These are phyloP conservation scores for Boletellus ananiceps DNA, from an alignment of 768 basidiomycete genomes.

Conservation along the genomic window DNA sequence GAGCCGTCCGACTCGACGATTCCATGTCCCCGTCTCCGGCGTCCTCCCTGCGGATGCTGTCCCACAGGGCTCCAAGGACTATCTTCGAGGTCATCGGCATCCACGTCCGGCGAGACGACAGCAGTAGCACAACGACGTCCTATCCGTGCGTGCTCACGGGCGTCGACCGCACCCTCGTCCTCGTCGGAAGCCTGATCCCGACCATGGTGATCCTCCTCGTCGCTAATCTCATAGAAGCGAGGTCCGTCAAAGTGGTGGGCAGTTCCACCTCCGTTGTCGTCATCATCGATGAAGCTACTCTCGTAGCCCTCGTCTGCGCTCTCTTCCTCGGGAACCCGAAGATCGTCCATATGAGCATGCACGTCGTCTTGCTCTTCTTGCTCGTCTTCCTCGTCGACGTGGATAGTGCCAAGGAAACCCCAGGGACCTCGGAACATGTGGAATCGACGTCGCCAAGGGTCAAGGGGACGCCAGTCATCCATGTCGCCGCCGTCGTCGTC, in stretches of 20 bases:
- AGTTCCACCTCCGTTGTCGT: slow-evolving; percentile 17
- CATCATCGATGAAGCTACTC: slow-evolving; percentile 56
- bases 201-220: slow-evolving; percentile 7
- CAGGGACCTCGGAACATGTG: slow-evolving; percentile 15
- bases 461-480: slow-evolving; percentile 16
- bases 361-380: slow-evolving; percentile 13
- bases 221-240: slow-evolving; percentile 25
- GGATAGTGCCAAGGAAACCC: slow-evolving; percentile 15
- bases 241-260: background rate
- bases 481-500: slow-evolving; percentile 29
- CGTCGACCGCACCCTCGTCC: background rate
- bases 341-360: background rate
- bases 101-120: slow-evolving; percentile 20
- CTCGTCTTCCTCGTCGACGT: slow-evolving; percentile 24
- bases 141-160: background rate
- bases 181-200: slow-evolving; percentile 14
- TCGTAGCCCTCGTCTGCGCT: slow-evolving; percentile 42
- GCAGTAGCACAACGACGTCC: background rate
- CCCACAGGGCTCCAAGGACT: background rate
- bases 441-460: slow-evolving; percentile 16
- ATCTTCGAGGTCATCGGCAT: slow-evolving; percentile 1
- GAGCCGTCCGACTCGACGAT: slow-evolving; percentile 22
- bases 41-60: background rate
- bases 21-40: background rate
- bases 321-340: slow-evolving; percentile 13